Conservation (phyloP, 169 alveolate species). For the Neospora caninum region DNA sequence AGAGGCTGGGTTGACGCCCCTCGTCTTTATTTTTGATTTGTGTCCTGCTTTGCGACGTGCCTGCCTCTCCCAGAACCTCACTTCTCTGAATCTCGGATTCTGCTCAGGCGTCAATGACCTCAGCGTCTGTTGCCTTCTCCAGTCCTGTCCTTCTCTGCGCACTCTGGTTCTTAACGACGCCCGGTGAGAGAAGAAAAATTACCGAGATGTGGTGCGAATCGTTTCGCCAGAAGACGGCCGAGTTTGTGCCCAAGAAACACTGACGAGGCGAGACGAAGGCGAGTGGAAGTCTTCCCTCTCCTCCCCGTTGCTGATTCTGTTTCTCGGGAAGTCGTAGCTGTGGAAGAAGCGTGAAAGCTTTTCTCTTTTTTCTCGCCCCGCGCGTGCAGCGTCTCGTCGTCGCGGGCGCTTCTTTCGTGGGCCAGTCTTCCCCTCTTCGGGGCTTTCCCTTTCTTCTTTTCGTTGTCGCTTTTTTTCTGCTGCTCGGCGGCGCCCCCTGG, state of each 20-base stretch:
- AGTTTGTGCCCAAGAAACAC: too few relatives aligned
- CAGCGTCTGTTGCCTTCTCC: slow-evolving; percentile 43
- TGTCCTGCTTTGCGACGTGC: not conserved
- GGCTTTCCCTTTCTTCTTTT: not conserved
- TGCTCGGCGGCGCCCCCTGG: not conserved
- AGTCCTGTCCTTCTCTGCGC: slow-evolving; percentile 34
- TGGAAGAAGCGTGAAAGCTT: too few relatives aligned
- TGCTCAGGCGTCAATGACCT: slow-evolving; percentile 66
- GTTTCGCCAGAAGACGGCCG: too few relatives aligned
- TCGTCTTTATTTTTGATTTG: not conserved
- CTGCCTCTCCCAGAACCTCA: slow-evolving; percentile 42
- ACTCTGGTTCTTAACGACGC: slow-evolving; percentile 66
- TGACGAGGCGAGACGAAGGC: too few relatives aligned
- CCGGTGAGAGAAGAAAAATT: not conserved
- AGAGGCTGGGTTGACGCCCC: too few relatives aligned
- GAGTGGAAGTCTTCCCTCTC: too few relatives aligned
- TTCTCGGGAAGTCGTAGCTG: too few relatives aligned
- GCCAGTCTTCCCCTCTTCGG: too few relatives aligned
- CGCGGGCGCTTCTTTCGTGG: too few relatives aligned
- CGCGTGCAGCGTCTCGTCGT: too few relatives aligned
- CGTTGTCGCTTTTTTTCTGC: not conserved
- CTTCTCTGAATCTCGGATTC: slow-evolving; percentile 50
- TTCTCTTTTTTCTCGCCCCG: too few relatives aligned
- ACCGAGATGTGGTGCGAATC: not conserved
- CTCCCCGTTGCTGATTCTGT: too few relatives aligned